Evolutionary conservation across 2,329 filamentous ascomycete genomes (phyloP).

Genomic region (Xylaria sp.): DNA sequence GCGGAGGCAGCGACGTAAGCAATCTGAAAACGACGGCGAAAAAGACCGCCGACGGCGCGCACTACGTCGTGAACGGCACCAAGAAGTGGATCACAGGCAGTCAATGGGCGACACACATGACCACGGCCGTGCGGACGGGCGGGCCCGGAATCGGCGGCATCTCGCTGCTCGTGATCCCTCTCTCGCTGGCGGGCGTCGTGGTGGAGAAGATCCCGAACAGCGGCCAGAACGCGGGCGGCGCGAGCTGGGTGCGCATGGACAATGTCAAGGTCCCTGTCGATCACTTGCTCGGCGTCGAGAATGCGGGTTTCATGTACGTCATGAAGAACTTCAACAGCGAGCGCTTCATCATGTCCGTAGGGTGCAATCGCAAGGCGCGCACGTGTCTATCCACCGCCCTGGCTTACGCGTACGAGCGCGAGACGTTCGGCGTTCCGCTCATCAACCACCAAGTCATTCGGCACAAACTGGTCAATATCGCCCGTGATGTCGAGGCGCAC

Average conservation of each 20-base stretch:
- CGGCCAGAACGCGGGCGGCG: conserved; percentile 71
- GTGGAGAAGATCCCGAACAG: conserved; percentile 67
- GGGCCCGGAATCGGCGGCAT: conserved; percentile 62
- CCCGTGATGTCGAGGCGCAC: conserved; percentile 65
- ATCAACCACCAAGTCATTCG: conserved; percentile 66
- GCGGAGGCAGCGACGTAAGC: conserved; percentile 69
- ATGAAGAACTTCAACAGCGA: conserved; percentile 64
- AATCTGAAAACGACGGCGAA: conserved; percentile 68
- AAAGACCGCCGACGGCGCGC: conserved; percentile 52
- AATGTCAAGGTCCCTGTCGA: conserved; percentile 62
- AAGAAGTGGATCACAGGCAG: conserved; percentile 75
- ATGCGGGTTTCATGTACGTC: conserved; percentile 57
- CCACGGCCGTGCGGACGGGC: conserved; percentile 69
- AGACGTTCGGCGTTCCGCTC: conserved; percentile 66
- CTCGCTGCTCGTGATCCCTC: conserved; percentile 65
- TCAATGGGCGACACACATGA: conserved; percentile 69
- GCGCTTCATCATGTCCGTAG: conserved; percentile 64
- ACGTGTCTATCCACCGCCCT: conserved; percentile 63
- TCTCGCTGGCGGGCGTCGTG: conserved; percentile 57
- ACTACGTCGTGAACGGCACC: conserved; percentile 68
- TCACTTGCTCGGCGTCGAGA: conserved; percentile 63
- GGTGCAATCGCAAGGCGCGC: conserved; percentile 64
- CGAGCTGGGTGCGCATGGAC: conserved; percentile 64
- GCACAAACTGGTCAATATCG: conserved; percentile 65
- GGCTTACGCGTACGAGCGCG: conserved; percentile 58